Conservation (phyloP, 495 filamentous ascomycete genomes). For the Filosporella fistucella region DNA sequence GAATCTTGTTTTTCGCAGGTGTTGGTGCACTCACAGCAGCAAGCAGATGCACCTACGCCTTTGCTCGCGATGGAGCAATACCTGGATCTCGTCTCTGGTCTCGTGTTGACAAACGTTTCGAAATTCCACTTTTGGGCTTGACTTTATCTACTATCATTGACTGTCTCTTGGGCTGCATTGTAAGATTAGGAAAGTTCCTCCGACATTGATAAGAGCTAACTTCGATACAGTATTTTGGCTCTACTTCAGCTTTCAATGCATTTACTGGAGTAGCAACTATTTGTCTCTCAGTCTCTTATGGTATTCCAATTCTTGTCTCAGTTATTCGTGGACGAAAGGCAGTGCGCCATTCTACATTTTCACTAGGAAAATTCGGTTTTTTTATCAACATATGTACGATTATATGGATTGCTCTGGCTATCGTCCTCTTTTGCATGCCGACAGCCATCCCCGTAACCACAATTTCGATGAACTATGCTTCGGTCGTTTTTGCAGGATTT, state of each 20-base stretch:
- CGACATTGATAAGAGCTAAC: not conserved
- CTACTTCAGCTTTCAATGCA: conserved; percentile 57
- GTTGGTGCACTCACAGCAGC: conserved; percentile 55
- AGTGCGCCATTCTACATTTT: conserved; percentile 41
- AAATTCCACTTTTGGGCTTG: conserved; percentile 55
- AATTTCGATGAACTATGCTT: conserved; percentile 57
- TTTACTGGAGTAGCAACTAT: conserved; percentile 66
- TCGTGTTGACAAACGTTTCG: conserved; percentile 46
- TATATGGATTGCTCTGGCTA: conserved; percentile 38
- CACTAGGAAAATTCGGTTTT: conserved; percentile 42
- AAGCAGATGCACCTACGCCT: conserved; percentile 46
- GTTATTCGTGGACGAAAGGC: conserved; percentile 35
- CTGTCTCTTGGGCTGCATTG: conserved; percentile 53
- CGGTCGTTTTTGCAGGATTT: conserved; percentile 60
- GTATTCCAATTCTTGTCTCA: conserved; percentile 57
- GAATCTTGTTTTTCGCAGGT: conserved; percentile 59
- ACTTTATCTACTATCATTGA: conserved; percentile 49
- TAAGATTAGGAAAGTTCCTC: not conserved
- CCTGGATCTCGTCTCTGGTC: conserved; percentile 58
- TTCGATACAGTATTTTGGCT: conserved; percentile 46
- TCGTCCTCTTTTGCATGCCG: conserved; percentile 40
- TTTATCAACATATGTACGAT: conserved; percentile 45
- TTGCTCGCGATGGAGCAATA: conserved; percentile 19
- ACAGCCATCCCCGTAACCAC: conserved; percentile 42
- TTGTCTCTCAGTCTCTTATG: conserved; percentile 58